Base-by-base conservation (phyloP, 345 rosid species). In the Boechera divaricarpa region DNA sequence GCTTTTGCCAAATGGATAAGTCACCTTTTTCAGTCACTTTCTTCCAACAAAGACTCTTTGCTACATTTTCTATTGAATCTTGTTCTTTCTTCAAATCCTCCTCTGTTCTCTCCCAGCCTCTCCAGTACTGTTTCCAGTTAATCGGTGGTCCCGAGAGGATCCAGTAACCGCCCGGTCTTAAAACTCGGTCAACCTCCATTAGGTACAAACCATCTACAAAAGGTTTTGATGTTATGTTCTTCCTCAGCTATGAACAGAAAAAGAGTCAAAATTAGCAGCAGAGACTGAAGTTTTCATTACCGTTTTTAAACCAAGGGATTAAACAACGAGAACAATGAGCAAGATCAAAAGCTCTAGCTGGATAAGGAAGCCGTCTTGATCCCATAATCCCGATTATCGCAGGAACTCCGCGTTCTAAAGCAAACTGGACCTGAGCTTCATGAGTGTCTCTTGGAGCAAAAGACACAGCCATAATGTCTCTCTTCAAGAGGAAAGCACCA, bases 131-230 rank as follows among this genome's bases (percentile, higher is more conserved):
- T 81, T 91, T 91, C 99, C 99, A 95, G 75, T 69, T 81, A 61
- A 95, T 86, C 6, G 98, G 99, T 41, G 99, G 99, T 7, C 99
- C 99, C 0, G 98, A 95, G 9, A 92, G 92, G 80, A 95, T 81
- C 98, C 99, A 95, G 54, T 90, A 95, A 18, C 98, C 99, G n/a
- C 99, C 96, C 28, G 99, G 98, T 80, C 99, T 85, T 39, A 95
- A 80, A 67, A 95, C 78, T 67, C 99, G 86, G 77, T 95, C 98
- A 75, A 95, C 96, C 83, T 95, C 99, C 15, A 82, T 81, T 28
- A 92, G 85, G 69, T 89, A 95, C 86, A 92, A 52, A 21, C 97
- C 99, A 82, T 84, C 98, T 94, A 84, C 44, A 55, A 67, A 58
- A 75, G 29, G 28, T 16, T 3, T 45, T 52, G 13, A 9, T 76